Conservation (phyloP, 78 protist species). For the Acrasis kona region DNA sequence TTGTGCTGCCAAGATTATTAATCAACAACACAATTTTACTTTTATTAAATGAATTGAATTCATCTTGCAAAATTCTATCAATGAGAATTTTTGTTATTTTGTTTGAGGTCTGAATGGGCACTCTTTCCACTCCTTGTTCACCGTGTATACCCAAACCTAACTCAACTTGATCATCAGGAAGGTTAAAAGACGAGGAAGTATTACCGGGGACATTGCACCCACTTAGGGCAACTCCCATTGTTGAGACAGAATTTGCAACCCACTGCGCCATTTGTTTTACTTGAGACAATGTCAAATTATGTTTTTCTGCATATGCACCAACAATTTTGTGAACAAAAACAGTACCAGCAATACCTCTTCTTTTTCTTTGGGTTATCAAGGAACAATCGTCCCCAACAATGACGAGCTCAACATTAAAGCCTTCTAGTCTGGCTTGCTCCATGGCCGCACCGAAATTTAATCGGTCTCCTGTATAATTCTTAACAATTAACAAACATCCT, state of each 20-base stretch:
- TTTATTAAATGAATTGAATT: neutral
- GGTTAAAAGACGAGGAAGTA: neutral
- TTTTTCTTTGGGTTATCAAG: neutral
- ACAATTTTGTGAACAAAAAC: conserved; percentile 31
- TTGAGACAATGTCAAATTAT: neutral
- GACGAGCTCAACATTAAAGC: conserved; percentile 13
- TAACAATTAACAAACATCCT: conserved; percentile 21
- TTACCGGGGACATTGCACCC: conserved; percentile 15
- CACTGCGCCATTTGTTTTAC: neutral
- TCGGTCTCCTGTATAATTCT: conserved; percentile 47
- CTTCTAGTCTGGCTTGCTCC: neutral
- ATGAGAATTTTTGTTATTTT: neutral
- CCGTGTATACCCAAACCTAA: conserved; percentile 34
- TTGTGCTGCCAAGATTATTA: conserved; percentile 12
- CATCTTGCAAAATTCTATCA: neutral
- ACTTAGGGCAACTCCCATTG: conserved; percentile 15
- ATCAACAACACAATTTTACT: neutral
- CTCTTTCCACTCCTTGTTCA: neutral
- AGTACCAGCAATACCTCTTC: conserved; percentile 47
- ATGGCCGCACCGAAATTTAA: conserved; percentile 38
- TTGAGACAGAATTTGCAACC: neutral
- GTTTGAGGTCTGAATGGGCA: neutral
- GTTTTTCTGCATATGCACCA: neutral
- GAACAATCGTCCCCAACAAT: conserved; percentile 41
- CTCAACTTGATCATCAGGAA: neutral